Conservation (phyloP, 2,329 filamentous ascomycete species). For the Aureobasidium sp. region DNA sequence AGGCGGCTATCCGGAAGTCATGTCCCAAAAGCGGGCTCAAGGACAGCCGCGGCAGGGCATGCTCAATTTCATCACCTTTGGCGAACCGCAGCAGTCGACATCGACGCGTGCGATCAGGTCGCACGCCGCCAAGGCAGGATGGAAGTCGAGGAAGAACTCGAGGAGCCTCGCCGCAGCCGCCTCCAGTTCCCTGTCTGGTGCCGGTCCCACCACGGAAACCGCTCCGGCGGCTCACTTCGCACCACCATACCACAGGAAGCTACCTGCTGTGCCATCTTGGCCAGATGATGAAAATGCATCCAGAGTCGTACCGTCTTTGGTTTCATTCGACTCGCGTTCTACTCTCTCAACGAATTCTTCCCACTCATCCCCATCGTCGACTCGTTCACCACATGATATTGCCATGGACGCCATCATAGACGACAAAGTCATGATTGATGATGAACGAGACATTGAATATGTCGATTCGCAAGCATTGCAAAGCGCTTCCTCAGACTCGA, state of each 20-base stretch:
- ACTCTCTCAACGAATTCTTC: not conserved
- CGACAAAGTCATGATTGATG: not conserved
- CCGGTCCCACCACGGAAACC: not conserved
- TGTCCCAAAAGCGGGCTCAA: not conserved
- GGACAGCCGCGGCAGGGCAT: not conserved
- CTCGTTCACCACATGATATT: not conserved
- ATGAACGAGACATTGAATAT: not conserved
- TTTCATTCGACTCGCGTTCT: not conserved
- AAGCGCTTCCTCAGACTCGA: not conserved
- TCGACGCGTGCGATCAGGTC: constrained; percentile 2
- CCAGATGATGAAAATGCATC: not conserved
- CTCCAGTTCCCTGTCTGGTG: not conserved
- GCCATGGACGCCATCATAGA: not conserved
- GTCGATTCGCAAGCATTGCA: not conserved
- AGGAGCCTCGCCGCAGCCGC: not conserved
- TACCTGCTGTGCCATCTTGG: not conserved
- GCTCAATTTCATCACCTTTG: constrained; percentile 8
- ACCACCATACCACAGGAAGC: not conserved
- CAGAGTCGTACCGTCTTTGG: not conserved
- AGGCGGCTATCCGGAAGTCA: not conserved
- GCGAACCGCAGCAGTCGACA: not conserved
- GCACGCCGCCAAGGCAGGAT: constrained; percentile 3
- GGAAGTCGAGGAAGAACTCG: constrained; percentile 8
- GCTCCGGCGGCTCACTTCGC: not conserved
- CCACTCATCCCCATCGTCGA: not conserved